Conservation (phyloP, 108 stramenopile species). For the Skeletonema marinoi region DNA sequence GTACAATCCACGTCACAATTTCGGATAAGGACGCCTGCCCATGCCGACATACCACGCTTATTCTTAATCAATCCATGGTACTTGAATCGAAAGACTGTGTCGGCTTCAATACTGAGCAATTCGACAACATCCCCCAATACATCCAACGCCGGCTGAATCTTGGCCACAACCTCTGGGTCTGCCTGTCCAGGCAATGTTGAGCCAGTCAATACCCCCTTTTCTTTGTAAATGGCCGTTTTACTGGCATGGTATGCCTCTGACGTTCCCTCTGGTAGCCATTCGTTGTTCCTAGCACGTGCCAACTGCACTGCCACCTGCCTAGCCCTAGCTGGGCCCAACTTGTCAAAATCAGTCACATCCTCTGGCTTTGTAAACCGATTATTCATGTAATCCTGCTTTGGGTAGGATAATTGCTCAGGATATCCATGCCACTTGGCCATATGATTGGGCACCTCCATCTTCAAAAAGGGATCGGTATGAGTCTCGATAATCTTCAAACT, state of each 20-base stretch:
- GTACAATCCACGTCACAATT: conserved; percentile 85
- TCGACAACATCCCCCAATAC: conserved; percentile 72
- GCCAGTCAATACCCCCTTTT: conserved; percentile 66
- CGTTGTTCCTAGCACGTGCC: conserved; percentile 84
- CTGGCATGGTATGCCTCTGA: conserved; percentile 55
- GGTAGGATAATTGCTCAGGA: conserved; percentile 63
- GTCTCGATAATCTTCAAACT: conserved; percentile 77
- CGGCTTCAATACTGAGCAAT: conserved; percentile 70
- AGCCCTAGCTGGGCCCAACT: conserved; percentile 66
- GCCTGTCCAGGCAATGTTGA: conserved; percentile 63
- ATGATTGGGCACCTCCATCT: conserved; percentile 69
- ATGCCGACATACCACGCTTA: conserved; percentile 79
- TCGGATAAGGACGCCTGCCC: conserved; percentile 70
- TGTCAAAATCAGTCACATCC: conserved; percentile 72
- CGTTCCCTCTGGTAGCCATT: conserved; percentile 78
- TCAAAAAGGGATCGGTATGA: conserved; percentile 73
- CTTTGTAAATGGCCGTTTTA: conserved; percentile 65
- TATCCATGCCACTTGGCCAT: conserved; percentile 85
- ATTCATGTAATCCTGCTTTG: conserved; percentile 67
- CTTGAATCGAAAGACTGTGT: conserved; percentile 83
- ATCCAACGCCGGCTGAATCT: conserved; percentile 79
- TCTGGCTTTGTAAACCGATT: conserved; percentile 79
- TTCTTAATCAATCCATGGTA: conserved; percentile 89
- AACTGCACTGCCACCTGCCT: conserved; percentile 67
- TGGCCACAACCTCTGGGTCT: conserved; percentile 55